Conservation (phyloP, 495 filamentous ascomycete genomes). For the Penicillium crystallinum region DNA sequence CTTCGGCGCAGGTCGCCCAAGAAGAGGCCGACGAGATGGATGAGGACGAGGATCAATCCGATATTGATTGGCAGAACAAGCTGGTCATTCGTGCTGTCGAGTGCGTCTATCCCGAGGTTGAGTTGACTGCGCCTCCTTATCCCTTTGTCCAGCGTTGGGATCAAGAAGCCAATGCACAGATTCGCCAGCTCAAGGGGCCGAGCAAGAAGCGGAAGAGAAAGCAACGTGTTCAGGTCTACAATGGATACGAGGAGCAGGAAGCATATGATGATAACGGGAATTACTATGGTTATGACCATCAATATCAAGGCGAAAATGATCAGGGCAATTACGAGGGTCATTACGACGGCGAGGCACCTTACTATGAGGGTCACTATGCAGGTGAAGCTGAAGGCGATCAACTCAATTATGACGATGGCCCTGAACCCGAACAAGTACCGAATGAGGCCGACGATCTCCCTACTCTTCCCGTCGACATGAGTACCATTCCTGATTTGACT, state of each 20-base stretch:
- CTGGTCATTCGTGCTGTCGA: constrained; percentile 73
- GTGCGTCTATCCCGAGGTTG: constrained; percentile 68
- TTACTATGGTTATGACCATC: constrained; percentile 3
- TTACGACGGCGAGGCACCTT: constrained; percentile 15
- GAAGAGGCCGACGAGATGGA: constrained; percentile 16
- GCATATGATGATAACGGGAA: constrained; percentile 16
- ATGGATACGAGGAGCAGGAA: constrained; percentile 32
- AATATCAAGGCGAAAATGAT: constrained; percentile 8
- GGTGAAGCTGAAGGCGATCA: constrained; percentile 29
- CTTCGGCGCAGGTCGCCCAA: background rate
- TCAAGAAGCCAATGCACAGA: constrained; percentile 55
- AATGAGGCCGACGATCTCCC: constrained; percentile 55
- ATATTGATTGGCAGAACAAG: constrained; percentile 64
- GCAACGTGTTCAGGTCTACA: constrained; percentile 46
- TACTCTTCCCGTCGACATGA: constrained; percentile 57
- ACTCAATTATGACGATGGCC: constrained; percentile 51
- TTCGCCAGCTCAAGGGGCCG: constrained; percentile 33
- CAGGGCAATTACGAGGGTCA: constrained; percentile 22
- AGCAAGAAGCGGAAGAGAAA: constrained; percentile 54
- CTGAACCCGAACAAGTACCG: constrained; percentile 15
- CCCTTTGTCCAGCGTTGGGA: constrained; percentile 91
- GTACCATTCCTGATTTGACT: constrained; percentile 48
- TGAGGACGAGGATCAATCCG: constrained; percentile 25
- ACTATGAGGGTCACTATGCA: constrained; percentile 7
- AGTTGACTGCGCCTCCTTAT: constrained; percentile 76